Conservation (phyloP, 2,329 filamentous ascomycete genomes). For the Ascochyta clinopodiicola region DNA sequence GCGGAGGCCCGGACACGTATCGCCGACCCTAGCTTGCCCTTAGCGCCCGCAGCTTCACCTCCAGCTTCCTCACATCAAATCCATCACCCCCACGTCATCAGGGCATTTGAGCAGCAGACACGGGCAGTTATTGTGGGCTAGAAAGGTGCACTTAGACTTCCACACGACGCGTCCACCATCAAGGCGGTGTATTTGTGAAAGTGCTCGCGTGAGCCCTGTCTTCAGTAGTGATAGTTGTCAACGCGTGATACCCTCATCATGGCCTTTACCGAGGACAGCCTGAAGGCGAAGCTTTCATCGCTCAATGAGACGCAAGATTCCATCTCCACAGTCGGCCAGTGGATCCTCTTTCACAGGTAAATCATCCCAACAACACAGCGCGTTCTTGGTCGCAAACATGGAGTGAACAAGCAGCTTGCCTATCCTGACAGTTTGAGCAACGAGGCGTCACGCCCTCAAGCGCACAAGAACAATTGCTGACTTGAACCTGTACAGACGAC, state of each 20-base stretch:
- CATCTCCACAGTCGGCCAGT: conserved; percentile 95
- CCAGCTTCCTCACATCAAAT: conserved; percentile 19
- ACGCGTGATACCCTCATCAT: conserved; percentile 58
- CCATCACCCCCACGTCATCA: conserved; percentile 30
- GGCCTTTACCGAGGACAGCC: conserved; percentile 95
- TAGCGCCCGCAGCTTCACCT: conserved; percentile 32
- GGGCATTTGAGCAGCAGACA: conserved; percentile 21
- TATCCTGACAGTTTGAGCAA: not conserved
- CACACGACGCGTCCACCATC: not conserved
- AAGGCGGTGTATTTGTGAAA: conserved; percentile 13
- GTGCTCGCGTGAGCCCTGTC: conserved; percentile 32
- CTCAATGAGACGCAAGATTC: conserved; percentile 98
- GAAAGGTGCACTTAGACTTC: conserved; percentile 12
- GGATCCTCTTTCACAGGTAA: conserved; percentile 99
- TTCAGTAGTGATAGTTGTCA: conserved; percentile 23
- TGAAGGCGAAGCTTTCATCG: conserved; percentile 91
- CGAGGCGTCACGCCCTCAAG: not conserved
- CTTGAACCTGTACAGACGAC: conserved; percentile 73
- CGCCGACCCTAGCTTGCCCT: conserved; percentile 20
- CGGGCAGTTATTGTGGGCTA: conserved; percentile 12
- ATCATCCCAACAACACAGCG: conserved; percentile 10
- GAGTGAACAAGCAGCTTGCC: conserved; percentile 10
- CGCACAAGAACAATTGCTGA: conserved; percentile 23
- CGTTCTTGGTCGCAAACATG: not conserved
- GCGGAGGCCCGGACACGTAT: conserved; percentile 27